Percentiles rank a stretch among this genome's conserved stretches.
These are phyloP conservation scores for Mycena olivaceomarginata DNA, from an alignment of 768 basidiomycete species.

Conservation along the genomic window DNA sequence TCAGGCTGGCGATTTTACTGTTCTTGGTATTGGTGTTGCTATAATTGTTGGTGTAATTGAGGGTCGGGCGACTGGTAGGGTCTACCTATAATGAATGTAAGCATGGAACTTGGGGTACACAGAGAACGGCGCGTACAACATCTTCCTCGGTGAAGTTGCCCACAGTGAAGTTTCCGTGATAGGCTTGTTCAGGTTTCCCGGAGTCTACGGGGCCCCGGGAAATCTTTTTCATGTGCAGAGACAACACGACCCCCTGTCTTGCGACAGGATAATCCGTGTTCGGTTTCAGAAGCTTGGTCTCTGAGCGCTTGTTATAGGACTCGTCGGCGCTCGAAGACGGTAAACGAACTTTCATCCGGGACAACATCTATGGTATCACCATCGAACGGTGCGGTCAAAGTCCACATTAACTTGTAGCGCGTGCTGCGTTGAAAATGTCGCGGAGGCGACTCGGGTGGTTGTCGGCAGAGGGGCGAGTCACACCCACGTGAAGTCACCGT, in stretches of 20 bases:
- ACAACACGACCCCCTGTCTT: conserved; percentile 71
- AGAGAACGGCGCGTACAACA: conserved; percentile 66
- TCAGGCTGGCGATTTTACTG: conserved; percentile 67
- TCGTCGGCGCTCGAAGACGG: not conserved
- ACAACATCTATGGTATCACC: not conserved
- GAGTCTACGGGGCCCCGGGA: conserved; percentile 58
- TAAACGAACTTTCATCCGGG: conserved; percentile 6
- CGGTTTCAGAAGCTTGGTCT: conserved; percentile 77
- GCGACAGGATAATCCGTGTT: conserved; percentile 73
- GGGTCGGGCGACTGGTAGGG: conserved; percentile 66
- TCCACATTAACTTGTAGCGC: conserved; percentile 25
- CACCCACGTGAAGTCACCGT: not conserved
- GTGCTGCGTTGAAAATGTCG: not conserved
- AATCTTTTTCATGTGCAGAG: conserved; percentile 77
- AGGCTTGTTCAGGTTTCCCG: conserved; percentile 15
- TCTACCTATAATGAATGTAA: conserved; percentile 62
- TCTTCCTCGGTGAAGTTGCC: conserved; percentile 71
- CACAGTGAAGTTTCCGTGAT: conserved; percentile 77
- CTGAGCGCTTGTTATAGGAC: conserved; percentile 41
- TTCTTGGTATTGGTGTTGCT: conserved; percentile 60
- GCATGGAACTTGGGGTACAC: not conserved
- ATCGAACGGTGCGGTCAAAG: conserved; percentile 14
- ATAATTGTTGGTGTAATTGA: conserved; percentile 64
- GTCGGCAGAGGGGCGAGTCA: conserved; percentile 16
- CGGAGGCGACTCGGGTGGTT: conserved; percentile 9